A percentile compares a stretch with the other conserved stretches of the same genome.
phyloP scores from a whole-genome alignment of 352 stramenopile genomes.

The Pythium coloratum region DNA sequence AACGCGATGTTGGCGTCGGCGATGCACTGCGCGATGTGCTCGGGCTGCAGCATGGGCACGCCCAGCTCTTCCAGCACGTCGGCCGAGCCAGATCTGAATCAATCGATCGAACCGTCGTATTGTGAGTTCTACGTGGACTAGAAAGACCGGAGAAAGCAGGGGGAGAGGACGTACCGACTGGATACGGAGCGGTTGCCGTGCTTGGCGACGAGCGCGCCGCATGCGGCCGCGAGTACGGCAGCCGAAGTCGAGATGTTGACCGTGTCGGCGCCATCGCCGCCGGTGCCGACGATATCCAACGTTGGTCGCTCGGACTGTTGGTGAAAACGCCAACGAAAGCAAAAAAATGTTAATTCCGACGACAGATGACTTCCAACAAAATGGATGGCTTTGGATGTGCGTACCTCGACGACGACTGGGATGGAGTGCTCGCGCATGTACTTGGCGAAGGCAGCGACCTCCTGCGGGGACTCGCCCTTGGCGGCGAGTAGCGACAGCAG shows the following conservation, averaged over 20 bases:
- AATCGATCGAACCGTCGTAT: background rate
- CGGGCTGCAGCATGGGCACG: conserved; percentile 93
- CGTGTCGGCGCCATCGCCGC: conserved; percentile 97
- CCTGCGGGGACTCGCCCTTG: conserved; percentile 93
- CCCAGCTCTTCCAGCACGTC: conserved; percentile 97
- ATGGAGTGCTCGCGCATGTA: conserved; percentile 95
- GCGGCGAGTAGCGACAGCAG: conserved; percentile 93
- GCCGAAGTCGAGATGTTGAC: conserved; percentile 98
- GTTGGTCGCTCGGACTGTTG: conserved; percentile 66
- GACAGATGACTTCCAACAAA: background rate
- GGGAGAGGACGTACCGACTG: conserved; percentile 52
- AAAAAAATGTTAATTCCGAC: background rate
- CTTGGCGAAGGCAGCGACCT: conserved; percentile 96
- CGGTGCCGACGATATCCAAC: conserved; percentile 98
- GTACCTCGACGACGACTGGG: conserved; percentile 59
- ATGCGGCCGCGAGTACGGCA: conserved; percentile 94
- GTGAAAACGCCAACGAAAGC: conserved; percentile 15
- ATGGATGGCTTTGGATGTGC: conserved; percentile 5
- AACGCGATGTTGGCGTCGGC: conserved; percentile 94
- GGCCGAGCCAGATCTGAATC: conserved; percentile 86
- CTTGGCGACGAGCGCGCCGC: conserved; percentile 94
- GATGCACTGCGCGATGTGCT: conserved; percentile 92
- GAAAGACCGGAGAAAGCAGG: background rate
- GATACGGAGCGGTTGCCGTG: conserved; percentile 97
- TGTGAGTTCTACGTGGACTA: background rate